phyloP scores from a whole-genome alignment of 2,329 filamentous ascomycete species.

The Verticillium isaacii region DNA sequence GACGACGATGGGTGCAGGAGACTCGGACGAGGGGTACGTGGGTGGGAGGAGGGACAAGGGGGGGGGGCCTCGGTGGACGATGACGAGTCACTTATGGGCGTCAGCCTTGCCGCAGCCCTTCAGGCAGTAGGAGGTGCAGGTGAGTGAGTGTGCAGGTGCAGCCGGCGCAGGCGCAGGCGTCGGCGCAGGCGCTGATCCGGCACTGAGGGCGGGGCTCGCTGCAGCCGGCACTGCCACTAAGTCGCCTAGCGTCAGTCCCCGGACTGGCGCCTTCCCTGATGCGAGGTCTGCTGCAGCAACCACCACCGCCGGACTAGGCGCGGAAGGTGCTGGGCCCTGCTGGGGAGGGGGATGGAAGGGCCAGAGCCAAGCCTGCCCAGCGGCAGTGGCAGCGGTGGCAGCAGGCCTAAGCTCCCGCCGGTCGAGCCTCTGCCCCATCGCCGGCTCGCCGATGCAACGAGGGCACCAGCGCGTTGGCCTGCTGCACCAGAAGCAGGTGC shows the following conservation, averaged over 20 bases:
- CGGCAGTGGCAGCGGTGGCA: background rate
- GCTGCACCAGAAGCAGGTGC: too few relatives aligned
- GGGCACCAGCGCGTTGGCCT: too few relatives aligned
- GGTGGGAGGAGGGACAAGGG: background rate
- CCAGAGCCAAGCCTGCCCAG: background rate
- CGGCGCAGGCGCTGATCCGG: background rate
- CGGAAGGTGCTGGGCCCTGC: background rate
- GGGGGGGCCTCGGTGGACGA: background rate
- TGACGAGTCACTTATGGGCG: background rate
- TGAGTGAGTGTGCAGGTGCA: background rate
- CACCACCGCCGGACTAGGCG: background rate
- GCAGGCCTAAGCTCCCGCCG: background rate
- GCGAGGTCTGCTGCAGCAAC: background rate
- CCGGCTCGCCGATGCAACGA: background rate
- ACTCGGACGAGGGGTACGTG: background rate
- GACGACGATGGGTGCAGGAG: background rate
- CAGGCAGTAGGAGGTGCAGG: background rate
- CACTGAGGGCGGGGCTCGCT: background rate
- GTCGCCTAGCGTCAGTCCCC: background rate
- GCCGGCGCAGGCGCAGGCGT: background rate
- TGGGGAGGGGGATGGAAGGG: background rate
- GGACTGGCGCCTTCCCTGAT: background rate
- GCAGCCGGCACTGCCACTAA: background rate
- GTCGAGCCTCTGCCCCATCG: background rate
- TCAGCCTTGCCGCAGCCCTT: background rate